These are phyloP conservation scores for Gnetum montanum DNA, from an alignment of 75 land plant genomes.

Conservation along the genomic window DNA sequence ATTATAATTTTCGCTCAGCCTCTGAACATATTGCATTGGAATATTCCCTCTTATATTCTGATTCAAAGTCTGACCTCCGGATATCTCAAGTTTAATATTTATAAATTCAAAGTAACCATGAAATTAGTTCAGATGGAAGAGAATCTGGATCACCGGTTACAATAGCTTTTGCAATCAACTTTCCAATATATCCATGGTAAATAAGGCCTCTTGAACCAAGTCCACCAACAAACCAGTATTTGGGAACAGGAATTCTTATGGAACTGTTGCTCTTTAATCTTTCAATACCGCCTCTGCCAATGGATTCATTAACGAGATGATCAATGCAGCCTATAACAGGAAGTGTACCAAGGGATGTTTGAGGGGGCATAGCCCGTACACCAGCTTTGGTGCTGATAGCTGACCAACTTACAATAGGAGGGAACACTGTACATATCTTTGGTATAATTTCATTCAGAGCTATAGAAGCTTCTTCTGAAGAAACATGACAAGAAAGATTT, in stretches of 20 bases:
- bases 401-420: slow-evolving; percentile 53
- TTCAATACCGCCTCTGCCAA: neutral
- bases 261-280: neutral
- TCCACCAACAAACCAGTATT: slow-evolving; percentile 85
- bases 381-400: slow-evolving; percentile 59
- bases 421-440: slow-evolving; percentile 61
- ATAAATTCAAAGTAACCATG: slow-evolving; percentile 48
- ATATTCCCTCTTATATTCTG: no score
- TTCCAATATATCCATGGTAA: slow-evolving; percentile 92
- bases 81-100: no score
- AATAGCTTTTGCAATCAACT: slow-evolving; percentile 72
- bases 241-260: slow-evolving; percentile 11
- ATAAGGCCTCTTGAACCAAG: slow-evolving; percentile 93
- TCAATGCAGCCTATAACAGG: slow-evolving; percentile 84
- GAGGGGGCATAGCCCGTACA: slow-evolving; percentile 93
- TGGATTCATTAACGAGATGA: slow-evolving; percentile 19
- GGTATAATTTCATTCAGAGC: slow-evolving; percentile 64
- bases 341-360: slow-evolving; percentile 58
- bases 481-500: slow-evolving; percentile 31
- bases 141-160: slow-evolving; percentile 28
- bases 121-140: slow-evolving; percentile 52
- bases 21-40: no score
- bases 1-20: no score
- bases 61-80: no score
- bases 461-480: slow-evolving; percentile 43